Conservation (phyloP, 192 early-diverging fungal genomes). For the Backusella australiensis region DNA sequence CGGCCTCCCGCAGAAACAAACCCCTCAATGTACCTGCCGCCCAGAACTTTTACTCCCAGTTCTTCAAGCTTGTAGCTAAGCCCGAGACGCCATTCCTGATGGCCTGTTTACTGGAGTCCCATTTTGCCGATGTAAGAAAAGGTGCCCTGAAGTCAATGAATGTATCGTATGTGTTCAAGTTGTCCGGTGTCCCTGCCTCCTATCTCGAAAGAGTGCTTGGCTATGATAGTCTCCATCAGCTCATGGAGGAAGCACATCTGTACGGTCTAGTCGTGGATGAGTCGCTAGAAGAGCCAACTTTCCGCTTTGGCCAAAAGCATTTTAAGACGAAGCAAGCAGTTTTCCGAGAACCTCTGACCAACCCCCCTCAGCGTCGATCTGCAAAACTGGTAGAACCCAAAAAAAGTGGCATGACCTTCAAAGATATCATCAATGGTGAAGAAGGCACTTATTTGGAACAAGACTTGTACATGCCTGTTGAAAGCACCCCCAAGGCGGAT, state of each 20-base stretch:
- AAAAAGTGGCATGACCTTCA: background rate
- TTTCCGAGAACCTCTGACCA: slow-evolving; percentile 23
- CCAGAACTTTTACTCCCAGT: slow-evolving; percentile 62
- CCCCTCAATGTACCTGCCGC: slow-evolving; percentile 51
- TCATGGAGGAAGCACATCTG: slow-evolving; percentile 33
- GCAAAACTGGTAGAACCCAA: slow-evolving; percentile 25
- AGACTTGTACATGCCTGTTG: too few species aligned
- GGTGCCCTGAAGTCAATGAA: slow-evolving; percentile 75
- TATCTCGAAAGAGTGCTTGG: slow-evolving; percentile 29
- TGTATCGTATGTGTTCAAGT: slow-evolving; percentile 45
- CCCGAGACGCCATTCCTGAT: slow-evolving; percentile 65
- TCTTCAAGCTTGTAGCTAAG: slow-evolving; percentile 69
- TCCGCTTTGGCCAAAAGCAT: slow-evolving; percentile 33
- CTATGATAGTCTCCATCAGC: slow-evolving; percentile 39
- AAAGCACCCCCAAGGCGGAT: too few species aligned
- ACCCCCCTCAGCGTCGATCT: slow-evolving; percentile 16
- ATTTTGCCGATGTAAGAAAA: slow-evolving; percentile 72
- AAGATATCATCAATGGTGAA: slow-evolving; percentile 16
- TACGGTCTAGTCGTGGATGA: slow-evolving; percentile 32
- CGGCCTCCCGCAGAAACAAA: slow-evolving; percentile 37
- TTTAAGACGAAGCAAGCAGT: slow-evolving; percentile 3
- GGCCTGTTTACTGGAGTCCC: slow-evolving; percentile 74
- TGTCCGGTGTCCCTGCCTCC: slow-evolving; percentile 23
- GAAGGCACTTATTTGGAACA: too few species aligned
- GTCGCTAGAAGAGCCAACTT: slow-evolving; percentile 9